Base-by-base conservation (phyloP, 2,329 filamentous ascomycete genomes). In the Monosporascus ibericus region DNA sequence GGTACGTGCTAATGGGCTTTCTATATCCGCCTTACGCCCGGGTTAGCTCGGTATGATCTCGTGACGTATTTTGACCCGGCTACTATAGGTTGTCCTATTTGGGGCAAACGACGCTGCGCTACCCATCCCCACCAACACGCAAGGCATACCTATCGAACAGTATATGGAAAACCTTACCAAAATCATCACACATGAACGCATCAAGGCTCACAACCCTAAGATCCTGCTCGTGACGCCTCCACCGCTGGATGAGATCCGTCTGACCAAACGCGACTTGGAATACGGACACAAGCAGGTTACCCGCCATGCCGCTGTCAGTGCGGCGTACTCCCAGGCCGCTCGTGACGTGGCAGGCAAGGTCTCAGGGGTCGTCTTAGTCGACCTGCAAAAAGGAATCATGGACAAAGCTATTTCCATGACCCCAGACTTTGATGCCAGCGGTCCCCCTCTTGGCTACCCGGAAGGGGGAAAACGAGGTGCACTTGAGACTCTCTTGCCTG, bases 91-190 rank as follows among this genome's bases (percentile, higher is more conserved):
- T 39, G 72, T 96, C 53, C 86, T 95, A 59, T 85, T 96, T 55
- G 94, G 94, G 18, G 90, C 94, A 60, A 97, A 99, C 66, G 94
- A 97, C 70, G 86, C 92, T 3, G 85, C 85, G 51, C 69, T 95
- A 3, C 79, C 83, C 3, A 73, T 80, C 38, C 75, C 79, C 5
- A 75, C 76, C 4, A 84, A 82, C 48, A 75, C 76, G 9, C 94
- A 97, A 70, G 84, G 92, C 67, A 81, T 97, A 7, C 82, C 89
- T 1, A 70, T 96, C n/a, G 78, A 85, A 1, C 72, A 83, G 55
- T 97, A 90, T 74, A 84, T 81, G 66, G 71, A 79, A 51, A 95
- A 96, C 64, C 71, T 96, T 47, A 76, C 70, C 57, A 75, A 74
- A 25, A 90, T 97, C 60, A 72, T 95, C 62, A 82, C 76, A 3